phyloP scores from a whole-genome alignment of 1,139 yeast genomes.

The Hansenula anomala region DNA sequence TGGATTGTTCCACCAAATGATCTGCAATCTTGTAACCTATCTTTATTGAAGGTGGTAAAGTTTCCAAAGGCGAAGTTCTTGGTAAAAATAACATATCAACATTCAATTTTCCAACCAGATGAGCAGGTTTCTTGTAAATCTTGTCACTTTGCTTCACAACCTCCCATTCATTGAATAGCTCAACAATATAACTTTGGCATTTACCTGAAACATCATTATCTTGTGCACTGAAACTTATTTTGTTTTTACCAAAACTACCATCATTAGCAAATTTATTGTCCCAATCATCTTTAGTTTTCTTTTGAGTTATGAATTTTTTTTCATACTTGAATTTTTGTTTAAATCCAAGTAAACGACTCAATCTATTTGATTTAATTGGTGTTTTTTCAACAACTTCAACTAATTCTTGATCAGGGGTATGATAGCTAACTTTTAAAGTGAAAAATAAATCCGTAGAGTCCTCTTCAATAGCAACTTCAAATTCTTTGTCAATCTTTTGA shows the following conservation, averaged over 20 bases:
- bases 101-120: constrained; percentile 62
- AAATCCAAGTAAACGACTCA: constrained; percentile 29
- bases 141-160: constrained; percentile 29
- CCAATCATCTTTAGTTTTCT: constrained; percentile 50
- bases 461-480: constrained; percentile 52
- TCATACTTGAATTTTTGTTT: constrained; percentile 32
- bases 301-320: constrained; percentile 51
- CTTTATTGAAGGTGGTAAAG: constrained; percentile 61
- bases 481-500: constrained; percentile 67
- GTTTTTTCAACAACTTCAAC: constrained; percentile 55
- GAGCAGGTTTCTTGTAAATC: constrained; percentile 42
- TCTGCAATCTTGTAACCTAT: constrained; percentile 50
- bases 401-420: constrained; percentile 47
- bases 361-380: constrained; percentile 25
- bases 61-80: constrained; percentile 48
- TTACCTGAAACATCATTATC: constrained; percentile 51
- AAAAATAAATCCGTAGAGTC: constrained; percentile 45
- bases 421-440: constrained; percentile 66
- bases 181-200: constrained; percentile 47
- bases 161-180: constrained; percentile 84
- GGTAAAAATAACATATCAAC: constrained; percentile 73
- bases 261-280: constrained; percentile 62
- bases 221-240: constrained; percentile 54
- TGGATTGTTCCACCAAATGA: constrained; percentile 38
- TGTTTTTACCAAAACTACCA: constrained; percentile 83